Percentiles rank a stretch among this genome's conserved stretches.
Evolutionary conservation across 2,329 filamentous ascomycete genomes (phyloP).

Genomic region (Stachybotrys chlorohalonatus): DNA sequence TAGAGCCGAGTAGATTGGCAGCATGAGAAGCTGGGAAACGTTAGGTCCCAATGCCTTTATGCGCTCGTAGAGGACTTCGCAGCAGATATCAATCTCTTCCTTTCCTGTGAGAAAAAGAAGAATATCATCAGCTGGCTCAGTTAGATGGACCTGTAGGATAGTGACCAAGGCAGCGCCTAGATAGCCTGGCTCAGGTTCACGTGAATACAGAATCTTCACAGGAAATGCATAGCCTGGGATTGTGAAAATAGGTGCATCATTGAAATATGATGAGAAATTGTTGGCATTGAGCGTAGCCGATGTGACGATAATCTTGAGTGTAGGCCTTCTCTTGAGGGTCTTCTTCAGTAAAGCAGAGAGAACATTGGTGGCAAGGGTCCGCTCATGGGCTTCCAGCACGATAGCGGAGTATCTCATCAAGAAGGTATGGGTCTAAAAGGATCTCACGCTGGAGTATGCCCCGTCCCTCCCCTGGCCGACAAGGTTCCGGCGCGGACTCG

Average conservation of each 20-base stretch:
- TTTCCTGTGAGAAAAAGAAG: conserved; percentile 95
- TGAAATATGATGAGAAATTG: conserved; percentile 95
- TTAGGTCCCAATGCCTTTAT: conserved; percentile 92
- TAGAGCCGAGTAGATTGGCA: conserved; percentile 92
- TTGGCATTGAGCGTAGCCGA: conserved; percentile 94
- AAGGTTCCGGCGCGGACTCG: too few species aligned
- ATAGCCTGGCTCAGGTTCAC: conserved; percentile 93
- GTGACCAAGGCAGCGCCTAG: conserved; percentile 89
- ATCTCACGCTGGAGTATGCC: conserved; percentile 97
- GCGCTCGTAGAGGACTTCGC: conserved; percentile 84
- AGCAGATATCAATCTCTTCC: conserved; percentile 93
- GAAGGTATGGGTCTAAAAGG: conserved; percentile 78
- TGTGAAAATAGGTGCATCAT: conserved; percentile 90
- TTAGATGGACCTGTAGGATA: conserved; percentile 96
- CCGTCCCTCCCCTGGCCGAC: too few species aligned
- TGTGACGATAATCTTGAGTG: conserved; percentile 92
- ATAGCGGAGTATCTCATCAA: conserved; percentile 90
- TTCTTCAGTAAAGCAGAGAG: conserved; percentile 93
- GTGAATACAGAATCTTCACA: conserved; percentile 90
- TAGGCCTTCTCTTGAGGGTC: conserved; percentile 73
- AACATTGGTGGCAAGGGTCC: conserved; percentile 92
- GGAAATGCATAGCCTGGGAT: conserved; percentile 94
- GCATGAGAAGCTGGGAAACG: conserved; percentile 83
- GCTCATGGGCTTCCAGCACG: conserved; percentile 96
- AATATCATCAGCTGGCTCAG: conserved; percentile 87